phyloP scores from a whole-genome alignment of 495 filamentous ascomycete genomes.

The Penicillium canescens region DNA sequence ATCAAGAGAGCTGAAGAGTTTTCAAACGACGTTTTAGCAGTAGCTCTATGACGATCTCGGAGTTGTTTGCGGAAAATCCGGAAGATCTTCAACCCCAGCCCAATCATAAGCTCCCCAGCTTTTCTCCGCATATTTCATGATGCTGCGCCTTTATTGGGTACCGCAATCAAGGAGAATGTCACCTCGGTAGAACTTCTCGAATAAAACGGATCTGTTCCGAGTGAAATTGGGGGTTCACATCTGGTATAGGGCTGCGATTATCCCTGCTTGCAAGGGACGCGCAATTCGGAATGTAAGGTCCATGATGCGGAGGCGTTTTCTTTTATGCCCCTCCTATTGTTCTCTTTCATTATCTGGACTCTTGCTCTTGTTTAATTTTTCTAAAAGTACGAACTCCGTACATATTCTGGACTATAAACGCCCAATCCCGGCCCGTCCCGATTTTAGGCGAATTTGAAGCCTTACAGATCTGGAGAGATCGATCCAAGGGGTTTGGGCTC shows the following conservation, averaged over 20 bases:
- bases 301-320: not conserved
- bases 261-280: slow-evolving; percentile 10
- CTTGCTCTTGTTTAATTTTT: not conserved
- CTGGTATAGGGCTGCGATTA: slow-evolving; percentile 1
- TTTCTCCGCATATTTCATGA: slow-evolving; percentile 8
- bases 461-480: not conserved
- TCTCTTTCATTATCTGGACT: not conserved
- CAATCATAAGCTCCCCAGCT: slow-evolving; percentile 6
- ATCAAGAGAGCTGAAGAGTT: too few species aligned
- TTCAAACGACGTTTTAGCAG: too few species aligned
- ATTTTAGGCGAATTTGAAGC: not conserved
- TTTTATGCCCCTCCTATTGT: too few species aligned
- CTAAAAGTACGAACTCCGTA: too few species aligned
- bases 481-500: not conserved
- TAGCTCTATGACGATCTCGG: too few species aligned
- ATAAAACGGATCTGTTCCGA: not conserved
- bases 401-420: not conserved
- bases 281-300: slow-evolving; percentile 10
- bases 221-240: slow-evolving; percentile 1
- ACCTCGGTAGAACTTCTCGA: slow-evolving; percentile 5
- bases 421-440: slow-evolving; percentile 21
- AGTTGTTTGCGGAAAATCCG: slow-evolving; percentile 2
- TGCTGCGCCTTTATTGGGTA: not conserved
- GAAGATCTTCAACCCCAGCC: not conserved
- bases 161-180: slow-evolving; percentile 4